Conservation (phyloP, 2,329 filamentous ascomycete species). For the Arthrobotrys entomopaga region DNA sequence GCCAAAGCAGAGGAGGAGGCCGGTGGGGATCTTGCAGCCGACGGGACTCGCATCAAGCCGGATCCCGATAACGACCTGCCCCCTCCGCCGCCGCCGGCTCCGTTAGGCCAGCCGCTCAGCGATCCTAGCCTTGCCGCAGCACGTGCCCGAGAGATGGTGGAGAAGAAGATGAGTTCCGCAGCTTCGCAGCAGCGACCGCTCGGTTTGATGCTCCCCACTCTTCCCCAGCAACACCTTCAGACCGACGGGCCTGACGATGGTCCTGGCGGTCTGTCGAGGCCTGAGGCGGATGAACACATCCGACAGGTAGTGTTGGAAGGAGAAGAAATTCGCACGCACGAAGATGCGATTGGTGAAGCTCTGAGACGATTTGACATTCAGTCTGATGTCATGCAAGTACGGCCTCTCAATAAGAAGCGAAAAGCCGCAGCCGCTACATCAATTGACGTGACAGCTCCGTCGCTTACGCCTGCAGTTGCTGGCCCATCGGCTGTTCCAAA, state of each 20-base stretch:
- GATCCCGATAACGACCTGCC: constrained; percentile 63
- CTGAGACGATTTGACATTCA: constrained; percentile 42
- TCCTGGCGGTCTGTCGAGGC: constrained; percentile 50
- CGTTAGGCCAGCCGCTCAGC: constrained; percentile 59
- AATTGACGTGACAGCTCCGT: neutral
- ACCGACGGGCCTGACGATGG: constrained; percentile 58
- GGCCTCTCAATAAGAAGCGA: constrained; percentile 40
- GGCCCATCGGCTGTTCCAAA: constrained; percentile 54
- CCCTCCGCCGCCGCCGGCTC: constrained; percentile 60
- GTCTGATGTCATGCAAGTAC: constrained; percentile 34
- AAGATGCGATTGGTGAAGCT: constrained; percentile 46
- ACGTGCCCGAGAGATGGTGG: constrained; percentile 58
- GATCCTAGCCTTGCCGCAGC: constrained; percentile 57
- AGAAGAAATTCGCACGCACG: constrained; percentile 43
- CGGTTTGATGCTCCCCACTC: constrained; percentile 57
- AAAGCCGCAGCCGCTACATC: neutral
- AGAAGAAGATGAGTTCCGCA: constrained; percentile 56
- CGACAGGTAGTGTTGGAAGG: constrained; percentile 43
- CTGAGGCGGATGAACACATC: constrained; percentile 42
- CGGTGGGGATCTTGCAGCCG: constrained; percentile 44
- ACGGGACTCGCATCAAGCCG: constrained; percentile 62
- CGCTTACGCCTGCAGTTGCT: neutral
- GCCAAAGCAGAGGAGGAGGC: constrained; percentile 59
- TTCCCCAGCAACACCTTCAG: constrained; percentile 59
- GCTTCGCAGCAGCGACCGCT: constrained; percentile 17